Base-by-base conservation (phyloP, 441 rosid genomes). In the Viola pubescens region DNA sequence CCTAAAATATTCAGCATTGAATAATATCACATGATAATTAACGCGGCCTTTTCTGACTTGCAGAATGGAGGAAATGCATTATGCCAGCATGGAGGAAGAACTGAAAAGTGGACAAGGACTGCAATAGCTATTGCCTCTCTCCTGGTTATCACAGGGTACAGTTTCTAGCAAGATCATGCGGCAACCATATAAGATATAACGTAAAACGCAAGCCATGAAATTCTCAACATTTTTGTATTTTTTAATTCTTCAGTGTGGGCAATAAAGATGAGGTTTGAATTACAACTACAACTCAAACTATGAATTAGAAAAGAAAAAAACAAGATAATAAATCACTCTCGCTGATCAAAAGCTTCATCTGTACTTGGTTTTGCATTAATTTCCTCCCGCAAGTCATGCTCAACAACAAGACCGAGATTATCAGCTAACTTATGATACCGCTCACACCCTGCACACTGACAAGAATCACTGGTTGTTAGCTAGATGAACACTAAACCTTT, bases 361-460 rank as follows among this genome's bases (percentile, higher is more conserved):
- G 68, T 62, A 69, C 62, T 72, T 57, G 57, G 59, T 74, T 80
- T 81, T 59, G 59, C 72, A 58, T 56, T 59, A 37, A 61, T 76
- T 60, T 84, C 80, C 61, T 76, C 82, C 37, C 77, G 75, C 58
- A 92, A 81, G 73, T 84, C 91, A 69, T 82, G 82, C 79, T 92
- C 97, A 64, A 83, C 76, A 43, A 87, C 68, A 60, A 83, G 90
- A 68, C 97, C 92, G 60, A 87, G 95, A 78, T 89, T 86, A 75
- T 94, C 98, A 19, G 78, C 92, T 57, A 89, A 71, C 67, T 89
- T 88, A 79, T 89, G 98, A 82, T 89, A 83, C 72, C 9, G 72
- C 37, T 82, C 84, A 73, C 98, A 86, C 52, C 97, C 97, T 73
- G 78, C 97, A 75, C 98, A 88, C 96, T 88, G 79, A 77, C 38